Evolutionary conservation across 495 filamentous ascomycete species (phyloP).

Genomic region (Penicillium samsonianum): DNA sequence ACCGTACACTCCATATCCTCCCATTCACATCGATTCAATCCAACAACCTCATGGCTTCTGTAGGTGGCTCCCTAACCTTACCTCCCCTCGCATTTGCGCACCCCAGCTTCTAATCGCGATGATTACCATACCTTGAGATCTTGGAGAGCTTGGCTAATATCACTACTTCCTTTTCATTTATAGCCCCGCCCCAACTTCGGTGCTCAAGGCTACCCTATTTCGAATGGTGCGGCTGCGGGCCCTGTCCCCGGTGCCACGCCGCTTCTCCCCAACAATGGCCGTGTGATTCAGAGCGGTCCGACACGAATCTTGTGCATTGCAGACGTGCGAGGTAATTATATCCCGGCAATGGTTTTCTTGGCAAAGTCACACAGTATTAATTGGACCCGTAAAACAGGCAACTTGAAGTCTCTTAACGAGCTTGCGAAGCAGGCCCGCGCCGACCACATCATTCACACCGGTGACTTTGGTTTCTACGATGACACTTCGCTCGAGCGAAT

Average conservation of each 20-base stretch:
- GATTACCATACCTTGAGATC: not conserved
- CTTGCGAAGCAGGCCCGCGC: constrained; percentile 90
- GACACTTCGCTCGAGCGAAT: constrained; percentile 93
- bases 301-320: constrained; percentile 92
- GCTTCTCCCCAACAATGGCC: constrained; percentile 65
- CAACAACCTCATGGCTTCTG: constrained; percentile 54
- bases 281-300: constrained; percentile 80
- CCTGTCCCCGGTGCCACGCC: constrained; percentile 55
- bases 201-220: constrained; percentile 52
- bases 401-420: constrained; percentile 93
- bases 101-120: constrained; percentile 14
- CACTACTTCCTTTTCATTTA: constrained; percentile 6
- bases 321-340: constrained; percentile 84
- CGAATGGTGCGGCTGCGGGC: constrained; percentile 48
- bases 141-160: constrained; percentile 5
- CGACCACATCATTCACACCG: constrained; percentile 96
- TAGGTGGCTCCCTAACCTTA: constrained; percentile 38
- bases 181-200: constrained; percentile 52
- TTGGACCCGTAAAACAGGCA: constrained; percentile 59
- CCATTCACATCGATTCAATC: constrained; percentile 9
- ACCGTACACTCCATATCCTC: constrained; percentile 10
- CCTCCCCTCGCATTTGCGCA: constrained; percentile 21
- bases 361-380: constrained; percentile 15
- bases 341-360: not conserved
- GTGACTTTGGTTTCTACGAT: constrained; percentile 99